Conservation (phyloP, 768 basidiomycete genomes). For the Mycena capillaripes region DNA sequence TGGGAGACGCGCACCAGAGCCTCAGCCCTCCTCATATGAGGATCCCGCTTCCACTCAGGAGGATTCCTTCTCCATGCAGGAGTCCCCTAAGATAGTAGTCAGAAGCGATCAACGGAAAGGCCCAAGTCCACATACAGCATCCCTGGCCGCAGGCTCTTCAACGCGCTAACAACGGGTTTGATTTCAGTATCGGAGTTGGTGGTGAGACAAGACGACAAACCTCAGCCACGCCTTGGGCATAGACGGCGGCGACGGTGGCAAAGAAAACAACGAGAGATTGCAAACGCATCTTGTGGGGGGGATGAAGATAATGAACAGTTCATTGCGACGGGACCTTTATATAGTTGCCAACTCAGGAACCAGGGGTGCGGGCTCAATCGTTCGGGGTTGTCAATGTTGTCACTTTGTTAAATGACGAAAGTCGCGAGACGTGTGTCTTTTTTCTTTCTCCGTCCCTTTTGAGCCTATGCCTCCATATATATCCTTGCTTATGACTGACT, state of each 20-base stretch:
- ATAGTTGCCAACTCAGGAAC: constrained; percentile 24
- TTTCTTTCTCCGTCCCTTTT: too few relatives aligned
- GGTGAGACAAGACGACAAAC: too few relatives aligned
- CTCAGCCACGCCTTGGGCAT: too few relatives aligned
- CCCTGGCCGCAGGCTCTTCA: too few relatives aligned
- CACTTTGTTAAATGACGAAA: background rate
- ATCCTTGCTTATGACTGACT: too few relatives aligned
- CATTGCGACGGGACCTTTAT: background rate
- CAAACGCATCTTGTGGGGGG: constrained; percentile 45
- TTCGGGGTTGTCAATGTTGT: too few relatives aligned
- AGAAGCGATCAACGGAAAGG: background rate
- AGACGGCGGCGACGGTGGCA: constrained; percentile 31
- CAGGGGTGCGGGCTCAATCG: background rate
- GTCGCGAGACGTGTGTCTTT: too few relatives aligned
- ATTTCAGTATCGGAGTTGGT: too few relatives aligned
- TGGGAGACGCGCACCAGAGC: background rate
- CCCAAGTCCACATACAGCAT: background rate
- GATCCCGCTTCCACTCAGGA: constrained; percentile 8
- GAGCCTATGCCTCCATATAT: too few relatives aligned
- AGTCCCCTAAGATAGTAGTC: background rate
- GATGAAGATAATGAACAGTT: constrained; percentile 8
- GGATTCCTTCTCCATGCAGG: too few relatives aligned
- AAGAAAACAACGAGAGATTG: constrained; percentile 39
- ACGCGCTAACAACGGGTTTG: too few relatives aligned
- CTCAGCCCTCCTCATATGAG: constrained; percentile 18